Evolutionary conservation across 345 rosid genomes (phyloP).

Genomic region (Anastatica hierochuntica): DNA sequence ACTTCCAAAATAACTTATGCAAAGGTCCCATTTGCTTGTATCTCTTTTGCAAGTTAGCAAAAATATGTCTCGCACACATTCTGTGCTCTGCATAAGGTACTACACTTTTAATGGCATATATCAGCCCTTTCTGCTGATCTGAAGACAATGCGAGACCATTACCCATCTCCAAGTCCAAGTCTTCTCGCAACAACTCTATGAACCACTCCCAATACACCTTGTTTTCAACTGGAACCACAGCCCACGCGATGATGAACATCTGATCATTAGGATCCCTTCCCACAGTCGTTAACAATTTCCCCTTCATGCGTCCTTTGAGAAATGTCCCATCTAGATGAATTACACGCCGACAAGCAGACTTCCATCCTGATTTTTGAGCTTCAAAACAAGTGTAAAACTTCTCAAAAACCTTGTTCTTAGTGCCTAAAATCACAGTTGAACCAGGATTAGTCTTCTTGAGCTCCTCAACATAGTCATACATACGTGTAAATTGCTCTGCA

Average conservation of each 20-base stretch:
- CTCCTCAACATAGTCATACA: not conserved
- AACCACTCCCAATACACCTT: not conserved
- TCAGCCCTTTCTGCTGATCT: not conserved
- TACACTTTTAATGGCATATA: not conserved
- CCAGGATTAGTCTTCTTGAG: not conserved
- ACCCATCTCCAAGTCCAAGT: not conserved
- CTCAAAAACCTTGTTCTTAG: not conserved
- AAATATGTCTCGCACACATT: not conserved
- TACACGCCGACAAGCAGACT: not conserved
- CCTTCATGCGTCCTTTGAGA: not conserved
- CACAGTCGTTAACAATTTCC: not conserved
- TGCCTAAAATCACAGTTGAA: too few species aligned
- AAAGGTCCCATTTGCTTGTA: not conserved
- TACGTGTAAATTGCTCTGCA: constrained; percentile 1
- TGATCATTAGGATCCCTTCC: not conserved
- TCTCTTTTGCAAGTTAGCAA: not conserved
- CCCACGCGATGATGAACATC: not conserved
- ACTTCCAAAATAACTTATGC: not conserved
- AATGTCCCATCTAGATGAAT: too few species aligned
- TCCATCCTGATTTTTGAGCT: not conserved
- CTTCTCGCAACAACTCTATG: not conserved
- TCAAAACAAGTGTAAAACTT: not conserved
- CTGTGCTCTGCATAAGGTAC: too few species aligned
- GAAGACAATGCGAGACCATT: not conserved
- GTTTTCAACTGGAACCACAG: not conserved